Evolutionary conservation across 208 protist species (phyloP).

Genomic region (Trypanosoma avium): DNA sequence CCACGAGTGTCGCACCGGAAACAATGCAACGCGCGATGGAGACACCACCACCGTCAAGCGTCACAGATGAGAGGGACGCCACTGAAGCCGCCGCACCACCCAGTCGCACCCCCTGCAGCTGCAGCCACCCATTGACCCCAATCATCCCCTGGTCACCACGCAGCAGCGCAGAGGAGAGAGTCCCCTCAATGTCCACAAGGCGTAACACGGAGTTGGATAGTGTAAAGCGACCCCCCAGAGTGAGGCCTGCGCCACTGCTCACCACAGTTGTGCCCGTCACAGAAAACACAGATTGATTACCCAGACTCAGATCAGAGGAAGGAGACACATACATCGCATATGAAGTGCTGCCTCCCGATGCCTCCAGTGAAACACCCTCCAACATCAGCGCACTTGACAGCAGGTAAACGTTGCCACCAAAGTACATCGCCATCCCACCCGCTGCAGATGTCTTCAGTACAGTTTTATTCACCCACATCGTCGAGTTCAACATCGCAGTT

Average conservation of each 20-base stretch:
- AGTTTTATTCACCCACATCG: not conserved
- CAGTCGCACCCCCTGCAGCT: conserved; percentile 6
- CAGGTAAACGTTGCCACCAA: conserved; percentile 2
- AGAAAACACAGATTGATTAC: conserved; percentile 6
- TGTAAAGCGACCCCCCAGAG: not conserved
- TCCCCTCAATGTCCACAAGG: conserved; percentile 2
- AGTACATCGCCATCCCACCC: no score
- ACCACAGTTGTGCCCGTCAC: not conserved
- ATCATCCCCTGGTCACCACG: not conserved
- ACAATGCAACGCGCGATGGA: conserved; percentile 5
- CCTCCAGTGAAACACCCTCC: conserved; percentile 13
- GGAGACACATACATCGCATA: conserved; percentile 5
- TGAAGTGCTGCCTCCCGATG: not conserved
- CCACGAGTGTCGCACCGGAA: conserved; percentile 5
- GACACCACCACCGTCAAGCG: not conserved
- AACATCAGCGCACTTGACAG: conserved; percentile 11
- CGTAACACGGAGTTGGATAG: conserved; percentile 8
- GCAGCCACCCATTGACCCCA: conserved; percentile 4
- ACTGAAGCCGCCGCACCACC: not conserved
- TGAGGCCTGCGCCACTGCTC: not conserved
- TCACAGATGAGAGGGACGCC: conserved; percentile 1
- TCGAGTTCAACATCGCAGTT: not conserved
- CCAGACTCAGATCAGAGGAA: not conserved
- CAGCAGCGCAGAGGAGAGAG: not conserved
- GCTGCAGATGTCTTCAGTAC: not conserved